Evolutionary conservation across 2,329 filamentous ascomycete genomes (phyloP), one percentile per base, ranked within the genome.

Genomic region (Ophiocordyceps unilateralis): DNA sequence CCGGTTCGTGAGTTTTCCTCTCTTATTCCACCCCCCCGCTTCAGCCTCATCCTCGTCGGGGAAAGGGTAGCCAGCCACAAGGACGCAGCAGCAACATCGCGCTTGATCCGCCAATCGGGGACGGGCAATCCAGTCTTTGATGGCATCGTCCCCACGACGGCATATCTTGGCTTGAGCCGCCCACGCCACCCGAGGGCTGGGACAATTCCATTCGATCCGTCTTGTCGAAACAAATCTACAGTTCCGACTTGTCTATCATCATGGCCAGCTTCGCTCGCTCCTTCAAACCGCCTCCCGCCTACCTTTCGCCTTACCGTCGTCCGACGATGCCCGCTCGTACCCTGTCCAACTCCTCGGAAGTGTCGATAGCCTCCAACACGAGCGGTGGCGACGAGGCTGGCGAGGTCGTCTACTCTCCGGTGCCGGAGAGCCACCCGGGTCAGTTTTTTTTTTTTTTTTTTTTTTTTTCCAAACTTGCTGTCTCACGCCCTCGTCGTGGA

Each of bases 241-340:
- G n/a, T n/a, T n/a, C n/a, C n/a, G n/a, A n/a, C n/a, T n/a, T n/a
- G n/a, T n/a, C 24, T 9, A 12, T 10, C 9, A 26, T 12, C 24
- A 73, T 74, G 69, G 62, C 68, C 45, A 65, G 58, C 53, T 58
- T 71, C 46, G 61, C 65, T 39, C 65, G 68, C 49, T 69, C 69
- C 12, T 64, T 73, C 54, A 63, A 70, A 49, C 61, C 67, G 8
- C 57, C 66, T 36, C 57, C 66, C 32, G 58, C 61, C 21, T 67
- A 66, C 49, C 56, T 68, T 28, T 58, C 66, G 43, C 62, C 64
- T 40, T 52, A 54, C 17, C 58, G 65, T 47, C 62, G 68, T 37
- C 69, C 67, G 30, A 56, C 57, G 36, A 65, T 65, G 52, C 55
- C 64, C 20, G 58, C 60, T 41, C 64, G 64, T 44, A 63, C 60